A percentile compares a stretch with the other conserved stretches of the same genome.
Conservation (phyloP, 164 flowering plant genomes). For the Stephania yunnanensis region DNA sequence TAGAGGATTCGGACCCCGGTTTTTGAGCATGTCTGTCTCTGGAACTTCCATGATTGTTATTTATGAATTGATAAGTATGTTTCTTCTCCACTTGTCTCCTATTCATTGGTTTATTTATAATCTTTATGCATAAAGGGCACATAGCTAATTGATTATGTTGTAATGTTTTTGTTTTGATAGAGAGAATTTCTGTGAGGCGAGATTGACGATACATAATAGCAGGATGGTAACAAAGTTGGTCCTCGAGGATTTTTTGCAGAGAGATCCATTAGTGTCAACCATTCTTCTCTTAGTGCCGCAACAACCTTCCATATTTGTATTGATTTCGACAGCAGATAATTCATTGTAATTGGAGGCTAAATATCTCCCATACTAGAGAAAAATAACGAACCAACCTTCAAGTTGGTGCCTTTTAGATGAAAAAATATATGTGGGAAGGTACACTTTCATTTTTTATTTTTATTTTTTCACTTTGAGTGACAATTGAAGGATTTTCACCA, state of each 20-base stretch:
- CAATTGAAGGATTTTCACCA: background rate
- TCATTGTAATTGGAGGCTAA: background rate
- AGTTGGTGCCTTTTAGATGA: constrained; percentile 62
- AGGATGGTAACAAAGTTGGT: background rate
- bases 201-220: background rate
- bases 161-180: background rate
- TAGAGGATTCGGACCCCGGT: constrained; percentile 89
- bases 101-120: too few species aligned
- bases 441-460: background rate
- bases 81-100: background rate
- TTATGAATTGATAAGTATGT: constrained; percentile 77
- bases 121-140: too few species aligned
- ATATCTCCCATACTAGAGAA: background rate
- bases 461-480: background rate
- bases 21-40: constrained; percentile 77
- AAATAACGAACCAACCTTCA: background rate
- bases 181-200: background rate
- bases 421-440: constrained; percentile 70
- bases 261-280: background rate
- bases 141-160: too few species aligned
- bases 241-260: background rate
- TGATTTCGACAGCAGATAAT: background rate
- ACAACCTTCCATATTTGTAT: background rate
- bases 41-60: constrained; percentile 90
- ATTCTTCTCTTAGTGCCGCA: background rate